Percentiles rank a stretch among this genome's conserved stretches.
phyloP scores from a whole-genome alignment of 306 rosid species.

The Inga oerstediana region DNA sequence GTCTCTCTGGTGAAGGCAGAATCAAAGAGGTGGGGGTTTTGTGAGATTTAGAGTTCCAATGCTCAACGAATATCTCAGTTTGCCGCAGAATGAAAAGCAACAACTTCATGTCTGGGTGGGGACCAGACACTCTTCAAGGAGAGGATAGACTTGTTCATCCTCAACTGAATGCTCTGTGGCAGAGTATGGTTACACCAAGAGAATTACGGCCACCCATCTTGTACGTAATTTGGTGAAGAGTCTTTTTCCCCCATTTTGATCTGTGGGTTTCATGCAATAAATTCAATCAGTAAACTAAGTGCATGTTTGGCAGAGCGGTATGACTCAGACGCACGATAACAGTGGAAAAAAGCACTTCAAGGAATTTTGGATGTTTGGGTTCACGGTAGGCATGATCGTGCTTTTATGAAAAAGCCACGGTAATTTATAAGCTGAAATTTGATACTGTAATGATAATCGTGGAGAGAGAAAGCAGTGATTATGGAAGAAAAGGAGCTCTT shows the following conservation, averaged over 20 bases:
- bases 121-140: not conserved
- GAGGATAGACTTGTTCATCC: not conserved
- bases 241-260: not conserved
- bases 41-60: not conserved
- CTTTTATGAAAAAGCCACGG: too few species aligned
- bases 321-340: too few species aligned
- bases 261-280: not conserved
- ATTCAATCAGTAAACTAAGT: not conserved
- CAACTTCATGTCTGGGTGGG: not conserved
- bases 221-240: slow-evolving; percentile 11
- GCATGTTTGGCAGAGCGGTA: too few species aligned
- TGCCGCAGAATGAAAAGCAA: not conserved
- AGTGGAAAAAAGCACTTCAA: too few species aligned
- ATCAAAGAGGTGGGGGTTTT: not conserved
- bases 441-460: too few species aligned
- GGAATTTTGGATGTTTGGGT: too few species aligned
- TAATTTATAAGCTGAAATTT: too few species aligned
- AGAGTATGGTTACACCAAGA: not conserved
- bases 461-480: too few species aligned
- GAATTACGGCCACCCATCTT: not conserved
- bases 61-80: not conserved
- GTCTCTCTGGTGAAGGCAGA: not conserved
- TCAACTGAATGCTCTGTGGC: not conserved
- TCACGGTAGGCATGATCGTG: too few species aligned
- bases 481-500: too few species aligned